Conservation (phyloP, 2,329 filamentous ascomycete genomes). For the Coniochaeta pulveracea region DNA sequence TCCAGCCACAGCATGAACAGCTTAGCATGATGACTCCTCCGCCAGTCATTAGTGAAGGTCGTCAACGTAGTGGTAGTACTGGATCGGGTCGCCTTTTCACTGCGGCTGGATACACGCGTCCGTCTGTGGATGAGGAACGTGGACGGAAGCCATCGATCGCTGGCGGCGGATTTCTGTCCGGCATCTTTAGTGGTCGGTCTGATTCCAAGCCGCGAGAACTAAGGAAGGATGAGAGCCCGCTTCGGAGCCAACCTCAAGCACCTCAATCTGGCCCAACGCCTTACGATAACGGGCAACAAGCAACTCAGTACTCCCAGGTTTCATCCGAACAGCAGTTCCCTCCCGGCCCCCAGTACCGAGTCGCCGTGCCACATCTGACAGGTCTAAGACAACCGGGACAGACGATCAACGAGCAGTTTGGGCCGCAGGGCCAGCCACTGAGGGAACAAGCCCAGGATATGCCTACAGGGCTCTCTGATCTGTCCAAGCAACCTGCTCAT, state of each 20-base stretch:
- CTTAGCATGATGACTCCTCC: neutral
- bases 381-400: neutral
- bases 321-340: too few species aligned
- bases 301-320: too few species aligned
- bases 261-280: neutral
- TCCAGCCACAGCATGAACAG: neutral
- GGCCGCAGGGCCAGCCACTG: too few species aligned
- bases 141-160: conserved; percentile 1
- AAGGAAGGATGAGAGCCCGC: neutral
- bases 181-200: neutral
- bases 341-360: too few species aligned
- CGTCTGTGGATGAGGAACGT: too few species aligned
- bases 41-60: neutral
- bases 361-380: neutral
- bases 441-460: too few species aligned
- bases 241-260: neutral
- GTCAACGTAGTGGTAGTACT: too few species aligned
- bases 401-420: neutral
- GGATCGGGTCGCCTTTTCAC: too few species aligned
- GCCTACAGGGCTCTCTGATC: too few species aligned
- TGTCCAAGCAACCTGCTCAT: too few species aligned
- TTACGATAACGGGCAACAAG: neutral
- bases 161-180: neutral
- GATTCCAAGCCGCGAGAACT: conserved; percentile 1
- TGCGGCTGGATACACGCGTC: too few species aligned